phyloP scores from a whole-genome alignment of 2,329 filamentous ascomycete genomes.

The Bisporella sp. region DNA sequence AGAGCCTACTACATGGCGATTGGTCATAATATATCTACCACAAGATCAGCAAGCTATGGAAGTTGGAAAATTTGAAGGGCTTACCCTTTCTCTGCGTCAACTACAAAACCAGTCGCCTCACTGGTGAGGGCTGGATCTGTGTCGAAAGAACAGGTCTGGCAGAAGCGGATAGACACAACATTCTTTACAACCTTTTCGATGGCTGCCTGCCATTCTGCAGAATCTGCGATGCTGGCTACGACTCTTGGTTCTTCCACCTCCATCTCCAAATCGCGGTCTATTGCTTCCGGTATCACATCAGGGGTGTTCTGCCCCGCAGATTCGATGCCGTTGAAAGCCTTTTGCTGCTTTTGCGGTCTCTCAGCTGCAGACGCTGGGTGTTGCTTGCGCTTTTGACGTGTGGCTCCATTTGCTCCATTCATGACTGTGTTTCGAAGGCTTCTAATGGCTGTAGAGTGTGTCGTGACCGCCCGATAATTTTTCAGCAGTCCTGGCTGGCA shows the following conservation, averaged over 20 bases:
- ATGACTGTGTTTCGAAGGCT: slow-evolving; percentile 5
- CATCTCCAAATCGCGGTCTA: slow-evolving; percentile 9
- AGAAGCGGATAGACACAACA: slow-evolving; percentile 98
- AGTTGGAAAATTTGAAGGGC: not conserved
- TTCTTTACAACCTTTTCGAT: slow-evolving; percentile 92
- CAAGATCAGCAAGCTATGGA: slow-evolving; percentile 18
- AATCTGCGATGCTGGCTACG: slow-evolving; percentile 40
- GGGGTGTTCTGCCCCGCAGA: slow-evolving; percentile 28
- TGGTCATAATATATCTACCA: slow-evolving; percentile 69
- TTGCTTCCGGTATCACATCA: slow-evolving; percentile 27
- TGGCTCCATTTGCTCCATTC: slow-evolving; percentile 22
- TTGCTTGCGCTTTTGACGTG: slow-evolving; percentile 26
- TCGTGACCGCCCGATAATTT: not conserved
- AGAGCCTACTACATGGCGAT: slow-evolving; percentile 87
- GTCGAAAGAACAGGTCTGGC: slow-evolving; percentile 95
- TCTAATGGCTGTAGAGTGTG: not conserved
- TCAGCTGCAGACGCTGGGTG: slow-evolving; percentile 20
- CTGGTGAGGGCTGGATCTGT: slow-evolving; percentile 91
- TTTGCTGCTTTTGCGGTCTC: slow-evolving; percentile 27
- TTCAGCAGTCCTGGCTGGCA: no score
- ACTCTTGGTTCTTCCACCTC: slow-evolving; percentile 30
- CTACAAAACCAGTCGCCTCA: slow-evolving; percentile 95
- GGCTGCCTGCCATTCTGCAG: slow-evolving; percentile 88
- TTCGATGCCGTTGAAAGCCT: slow-evolving; percentile 26
- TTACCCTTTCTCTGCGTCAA: slow-evolving; percentile 81